Conservation (phyloP, 1,284 basidiomycete species). For the Microbotryum scabiosae region DNA sequence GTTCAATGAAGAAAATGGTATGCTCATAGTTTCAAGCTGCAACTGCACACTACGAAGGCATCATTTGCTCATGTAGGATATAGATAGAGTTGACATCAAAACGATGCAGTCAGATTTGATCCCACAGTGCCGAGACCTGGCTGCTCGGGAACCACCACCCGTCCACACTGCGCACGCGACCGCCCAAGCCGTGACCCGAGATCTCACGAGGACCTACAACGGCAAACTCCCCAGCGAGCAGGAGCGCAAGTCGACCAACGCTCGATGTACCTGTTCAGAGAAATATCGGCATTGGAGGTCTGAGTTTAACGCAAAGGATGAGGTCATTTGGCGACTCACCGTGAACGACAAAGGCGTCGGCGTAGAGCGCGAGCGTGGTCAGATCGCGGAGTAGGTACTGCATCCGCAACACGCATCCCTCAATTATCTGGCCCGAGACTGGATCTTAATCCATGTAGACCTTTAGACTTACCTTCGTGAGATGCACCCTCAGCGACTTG, state of each 20-base stretch:
- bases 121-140: slow-evolving; percentile 1
- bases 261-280: slow-evolving; percentile 10
- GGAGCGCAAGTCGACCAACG: slow-evolving; percentile 16
- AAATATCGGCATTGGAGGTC: not conserved
- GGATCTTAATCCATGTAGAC: no score
- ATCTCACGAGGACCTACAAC: slow-evolving; percentile 26
- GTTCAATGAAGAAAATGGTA: no score
- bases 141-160: slow-evolving; percentile 23
- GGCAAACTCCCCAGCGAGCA: slow-evolving; percentile 21
- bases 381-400: slow-evolving; percentile 23
- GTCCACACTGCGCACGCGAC: slow-evolving; percentile 21
- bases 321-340: slow-evolving; percentile 5
- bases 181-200: slow-evolving; percentile 19
- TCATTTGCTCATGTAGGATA: no score
- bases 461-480: slow-evolving; percentile 2
- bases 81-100: not conserved
- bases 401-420: no score
- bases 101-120: not conserved
- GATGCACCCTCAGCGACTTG: slow-evolving; percentile 5
- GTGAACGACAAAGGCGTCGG: slow-evolving; percentile 27
- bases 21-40: no score
- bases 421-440: no score
- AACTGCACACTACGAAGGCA: no score
- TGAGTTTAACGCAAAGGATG: not conserved
- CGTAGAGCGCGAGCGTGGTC: slow-evolving; percentile 12